Conservation (phyloP, 139 green algal species). For the Closterium sp. region DNA sequence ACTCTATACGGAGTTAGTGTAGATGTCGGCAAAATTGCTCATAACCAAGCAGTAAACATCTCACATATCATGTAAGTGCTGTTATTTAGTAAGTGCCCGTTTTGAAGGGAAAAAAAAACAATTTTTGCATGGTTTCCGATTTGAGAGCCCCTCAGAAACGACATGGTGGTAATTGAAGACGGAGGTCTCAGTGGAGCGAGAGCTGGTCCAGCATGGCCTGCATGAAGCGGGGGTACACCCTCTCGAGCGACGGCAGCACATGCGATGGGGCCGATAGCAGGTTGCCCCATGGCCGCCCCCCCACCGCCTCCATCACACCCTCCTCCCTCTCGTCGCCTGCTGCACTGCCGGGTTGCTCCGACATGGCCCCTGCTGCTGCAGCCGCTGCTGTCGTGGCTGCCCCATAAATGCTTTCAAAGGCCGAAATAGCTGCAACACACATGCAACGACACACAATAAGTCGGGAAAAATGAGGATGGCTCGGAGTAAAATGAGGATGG, state of each 20-base stretch:
- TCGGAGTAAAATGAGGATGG: too few relatives aligned
- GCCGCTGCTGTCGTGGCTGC: neutral
- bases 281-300: slow-evolving; percentile 1
- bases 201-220: slow-evolving; percentile 42
- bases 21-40: too few relatives aligned
- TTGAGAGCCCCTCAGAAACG: too few relatives aligned
- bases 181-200: neutral
- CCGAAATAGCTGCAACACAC: neutral
- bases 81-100: too few relatives aligned
- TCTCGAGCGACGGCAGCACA: slow-evolving; percentile 20
- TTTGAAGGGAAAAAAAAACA: neutral
- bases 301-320: neutral
- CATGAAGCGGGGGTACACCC: slow-evolving; percentile 34
- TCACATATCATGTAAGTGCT: too few relatives aligned
- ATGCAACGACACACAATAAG: too few relatives aligned
- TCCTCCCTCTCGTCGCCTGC: neutral
- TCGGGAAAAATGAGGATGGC: too few relatives aligned
- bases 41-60: too few relatives aligned
- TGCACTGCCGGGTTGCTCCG: neutral
- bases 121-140: too few relatives aligned
- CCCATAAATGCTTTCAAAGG: neutral
- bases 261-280: slow-evolving; percentile 41
- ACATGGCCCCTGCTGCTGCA: neutral
- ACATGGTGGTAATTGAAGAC: neutral
- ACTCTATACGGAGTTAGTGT: too few relatives aligned